Evolutionary conservation across 805 yeast genomes (phyloP).

Genomic region (Wickerhamiella parazyma): DNA sequence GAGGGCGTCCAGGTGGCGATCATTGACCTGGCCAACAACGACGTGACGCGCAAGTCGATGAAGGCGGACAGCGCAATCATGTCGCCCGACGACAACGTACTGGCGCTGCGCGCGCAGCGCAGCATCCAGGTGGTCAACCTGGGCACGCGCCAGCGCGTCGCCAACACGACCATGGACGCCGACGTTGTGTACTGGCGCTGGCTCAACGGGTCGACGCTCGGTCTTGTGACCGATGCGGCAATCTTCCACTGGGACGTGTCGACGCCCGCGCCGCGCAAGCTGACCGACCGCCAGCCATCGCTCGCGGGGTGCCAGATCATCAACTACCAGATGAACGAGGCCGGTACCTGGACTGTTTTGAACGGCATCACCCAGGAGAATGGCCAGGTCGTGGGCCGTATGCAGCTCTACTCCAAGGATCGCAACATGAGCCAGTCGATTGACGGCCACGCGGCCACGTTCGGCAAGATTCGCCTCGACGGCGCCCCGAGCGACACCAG

Average conservation of each 20-base stretch:
- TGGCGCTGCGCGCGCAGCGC: constrained; percentile 91
- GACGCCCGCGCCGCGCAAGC: constrained; percentile 59
- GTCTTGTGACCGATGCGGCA: constrained; percentile 67
- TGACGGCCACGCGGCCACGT: constrained; percentile 93
- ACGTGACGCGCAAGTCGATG: constrained; percentile 82
- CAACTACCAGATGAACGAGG: constrained; percentile 70
- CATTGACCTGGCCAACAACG: constrained; percentile 66
- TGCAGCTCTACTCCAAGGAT: constrained; percentile 77
- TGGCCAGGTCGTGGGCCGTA: constrained; percentile 90
- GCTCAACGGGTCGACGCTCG: constrained; percentile 60
- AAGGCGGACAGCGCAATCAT: constrained; percentile 94
- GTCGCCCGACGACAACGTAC: constrained; percentile 77
- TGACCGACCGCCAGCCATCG: constrained; percentile 73
- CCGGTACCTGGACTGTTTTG: constrained; percentile 83
- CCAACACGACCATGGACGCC: constrained; percentile 71
- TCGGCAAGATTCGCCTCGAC: constrained; percentile 61
- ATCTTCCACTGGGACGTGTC: constrained; percentile 72
- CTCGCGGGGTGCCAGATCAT: constrained; percentile 73
- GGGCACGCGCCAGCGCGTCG: constrained; percentile 73
- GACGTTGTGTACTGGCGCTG: constrained; percentile 95
- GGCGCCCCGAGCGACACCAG: constrained; percentile 66
- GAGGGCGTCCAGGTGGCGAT: constrained; percentile 72
- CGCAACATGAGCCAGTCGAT: constrained; percentile 92
- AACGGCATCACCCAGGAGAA: constrained; percentile 91
- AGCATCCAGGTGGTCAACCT: constrained; percentile 85